phyloP scores from a whole-genome alignment of 371 early-diverging fungal species.

The Apophysomyces variabilis region DNA sequence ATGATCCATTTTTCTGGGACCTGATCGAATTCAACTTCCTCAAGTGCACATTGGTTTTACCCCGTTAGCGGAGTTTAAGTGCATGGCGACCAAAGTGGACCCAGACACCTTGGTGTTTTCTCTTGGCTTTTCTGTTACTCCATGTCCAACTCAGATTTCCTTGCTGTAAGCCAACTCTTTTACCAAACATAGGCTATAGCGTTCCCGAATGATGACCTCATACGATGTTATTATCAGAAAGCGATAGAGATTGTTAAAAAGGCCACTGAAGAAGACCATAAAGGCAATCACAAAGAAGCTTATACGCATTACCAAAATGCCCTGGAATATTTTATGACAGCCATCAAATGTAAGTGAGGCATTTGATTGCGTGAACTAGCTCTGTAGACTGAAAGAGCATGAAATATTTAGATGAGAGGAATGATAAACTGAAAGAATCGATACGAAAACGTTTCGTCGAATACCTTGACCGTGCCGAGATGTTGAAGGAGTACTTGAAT shows the following conservation, averaged over 20 bases:
- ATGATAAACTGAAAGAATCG: conserved; percentile 84
- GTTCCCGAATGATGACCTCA: background rate
- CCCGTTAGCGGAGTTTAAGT: conserved; percentile 1
- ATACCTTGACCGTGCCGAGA: conserved; percentile 94
- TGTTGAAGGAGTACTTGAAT: conserved; percentile 84
- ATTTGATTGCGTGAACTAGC: background rate
- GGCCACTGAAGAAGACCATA: conserved; percentile 93
- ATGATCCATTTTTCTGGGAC: too few species aligned
- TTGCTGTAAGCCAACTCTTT: conserved; percentile 30
- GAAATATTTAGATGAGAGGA: conserved; percentile 87
- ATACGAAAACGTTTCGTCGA: conserved; percentile 90
- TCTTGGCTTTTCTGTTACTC: conserved; percentile 2
- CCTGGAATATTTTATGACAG: conserved; percentile 93
- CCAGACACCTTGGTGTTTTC: background rate
- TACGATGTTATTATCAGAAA: conserved; percentile 53
- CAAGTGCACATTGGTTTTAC: background rate
- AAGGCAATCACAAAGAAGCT: conserved; percentile 91
- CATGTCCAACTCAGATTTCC: conserved; percentile 46
- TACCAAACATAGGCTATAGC: background rate
- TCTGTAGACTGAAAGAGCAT: background rate
- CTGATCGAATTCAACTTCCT: too few species aligned
- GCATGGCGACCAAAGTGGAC: conserved; percentile 5
- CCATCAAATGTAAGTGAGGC: conserved; percentile 84
- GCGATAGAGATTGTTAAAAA: conserved; percentile 88
- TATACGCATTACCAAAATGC: conserved; percentile 85